These are phyloP conservation scores for Fraxinus sp. DNA, from an alignment of 305 asterid genomes.

Conservation along the genomic window DNA sequence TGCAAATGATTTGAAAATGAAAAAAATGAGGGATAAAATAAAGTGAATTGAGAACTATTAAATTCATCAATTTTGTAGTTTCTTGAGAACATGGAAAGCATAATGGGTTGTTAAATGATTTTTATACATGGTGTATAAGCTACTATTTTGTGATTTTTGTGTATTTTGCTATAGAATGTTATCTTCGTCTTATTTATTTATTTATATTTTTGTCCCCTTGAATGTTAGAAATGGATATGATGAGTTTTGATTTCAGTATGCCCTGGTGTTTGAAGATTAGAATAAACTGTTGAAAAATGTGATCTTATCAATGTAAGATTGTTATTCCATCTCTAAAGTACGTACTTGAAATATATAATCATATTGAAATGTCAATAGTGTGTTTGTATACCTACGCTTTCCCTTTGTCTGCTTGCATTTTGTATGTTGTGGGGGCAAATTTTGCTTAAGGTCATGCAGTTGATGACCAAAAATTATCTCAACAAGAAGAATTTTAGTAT, in stretches of 20 bases:
- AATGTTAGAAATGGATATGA: neutral
- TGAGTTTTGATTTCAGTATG: neutral
- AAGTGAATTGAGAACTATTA: slow-evolving; percentile 14
- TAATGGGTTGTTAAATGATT: neutral
- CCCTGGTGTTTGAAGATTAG: neutral
- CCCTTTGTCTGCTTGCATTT: neutral
- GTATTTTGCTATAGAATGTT: neutral
- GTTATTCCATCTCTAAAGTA: slow-evolving; percentile 1
- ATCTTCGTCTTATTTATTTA: neutral
- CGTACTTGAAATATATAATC: neutral
- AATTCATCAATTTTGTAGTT: slow-evolving; percentile 21
- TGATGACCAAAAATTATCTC: neutral
- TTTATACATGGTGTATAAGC: neutral
- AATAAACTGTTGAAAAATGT: slow-evolving; percentile 6
- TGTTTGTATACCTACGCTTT: slow-evolving; percentile 18
- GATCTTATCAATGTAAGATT: slow-evolving; percentile 8
- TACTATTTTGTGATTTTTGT: neutral
- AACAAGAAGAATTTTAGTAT: neutral
- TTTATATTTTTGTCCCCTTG: neutral
- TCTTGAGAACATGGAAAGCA: slow-evolving; percentile 22
- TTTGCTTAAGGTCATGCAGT: slow-evolving; percentile 2
- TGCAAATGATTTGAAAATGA: slow-evolving; percentile 22
- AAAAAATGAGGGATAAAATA: slow-evolving; percentile 12
- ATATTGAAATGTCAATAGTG: slow-evolving; percentile 9
- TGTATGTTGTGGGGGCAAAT: neutral